Conservation (phyloP, 768 basidiomycete species). For the Boletus rubropictus region DNA sequence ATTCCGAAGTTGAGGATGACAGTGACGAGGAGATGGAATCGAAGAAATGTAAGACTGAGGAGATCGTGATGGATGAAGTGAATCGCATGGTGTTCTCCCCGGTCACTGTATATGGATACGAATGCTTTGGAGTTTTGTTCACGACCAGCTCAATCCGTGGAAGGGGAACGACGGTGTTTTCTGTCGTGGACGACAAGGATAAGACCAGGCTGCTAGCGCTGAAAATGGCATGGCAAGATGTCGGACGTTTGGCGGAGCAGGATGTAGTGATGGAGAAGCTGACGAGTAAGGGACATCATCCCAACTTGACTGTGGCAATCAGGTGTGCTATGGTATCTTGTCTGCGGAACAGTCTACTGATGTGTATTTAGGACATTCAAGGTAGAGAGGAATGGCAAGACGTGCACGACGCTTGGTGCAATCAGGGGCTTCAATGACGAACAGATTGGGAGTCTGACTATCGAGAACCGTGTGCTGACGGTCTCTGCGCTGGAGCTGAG, state of each 20-base stretch:
- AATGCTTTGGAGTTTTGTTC: conserved; percentile 5
- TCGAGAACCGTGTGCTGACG: neutral
- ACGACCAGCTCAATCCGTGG: conserved; percentile 11
- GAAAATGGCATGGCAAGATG: conserved; percentile 13
- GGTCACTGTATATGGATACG: neutral
- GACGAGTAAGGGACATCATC: neutral
- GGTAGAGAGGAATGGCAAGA: neutral
- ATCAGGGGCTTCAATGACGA: neutral
- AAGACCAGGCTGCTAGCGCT: neutral
- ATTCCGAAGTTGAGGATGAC: neutral
- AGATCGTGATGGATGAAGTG: neutral
- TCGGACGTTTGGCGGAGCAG: neutral
- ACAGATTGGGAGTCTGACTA: neutral
- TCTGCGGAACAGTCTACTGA: neutral
- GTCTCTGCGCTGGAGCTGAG: neutral
- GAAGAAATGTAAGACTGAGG: neutral
- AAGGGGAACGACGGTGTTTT: conserved; percentile 7
- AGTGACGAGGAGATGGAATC: neutral
- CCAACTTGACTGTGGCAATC: neutral
- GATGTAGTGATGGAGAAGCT: neutral
- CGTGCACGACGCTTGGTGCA: neutral
- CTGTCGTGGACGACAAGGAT: neutral
- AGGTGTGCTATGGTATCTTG: neutral
- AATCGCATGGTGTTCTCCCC: neutral
- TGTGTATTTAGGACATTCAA: neutral